Percentiles rank a stretch among this genome's conserved stretches.
These are phyloP conservation scores for Fragaria vesca DNA, from an alignment of 306 rosid genomes.

Conservation along the genomic window DNA sequence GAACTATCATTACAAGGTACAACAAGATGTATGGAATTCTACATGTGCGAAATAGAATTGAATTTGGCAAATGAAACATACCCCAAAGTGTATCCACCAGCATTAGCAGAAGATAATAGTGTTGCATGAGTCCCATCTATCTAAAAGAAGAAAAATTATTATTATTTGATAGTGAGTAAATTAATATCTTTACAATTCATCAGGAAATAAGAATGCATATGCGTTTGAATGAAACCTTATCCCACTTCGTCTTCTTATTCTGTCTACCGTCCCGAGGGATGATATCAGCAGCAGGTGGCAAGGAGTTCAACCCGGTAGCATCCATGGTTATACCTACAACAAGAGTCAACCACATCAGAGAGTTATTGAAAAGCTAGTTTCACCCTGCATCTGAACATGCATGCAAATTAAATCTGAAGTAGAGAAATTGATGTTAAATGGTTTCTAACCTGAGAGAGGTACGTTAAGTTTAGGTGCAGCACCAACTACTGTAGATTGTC, in stretches of 20 bases:
- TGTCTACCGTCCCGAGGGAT: slow-evolving; percentile 54
- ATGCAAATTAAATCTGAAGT: not conserved
- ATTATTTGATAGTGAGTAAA: slow-evolving; percentile 22
- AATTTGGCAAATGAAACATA: slow-evolving; percentile 35
- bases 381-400: not conserved
- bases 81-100: slow-evolving; percentile 89
- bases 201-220: slow-evolving; percentile 9
- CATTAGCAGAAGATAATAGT: slow-evolving; percentile 65
- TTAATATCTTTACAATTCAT: slow-evolving; percentile 5
- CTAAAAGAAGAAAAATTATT: slow-evolving; percentile 37
- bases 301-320: slow-evolving; percentile 47
- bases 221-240: slow-evolving; percentile 37
- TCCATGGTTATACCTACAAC: slow-evolving; percentile 40
- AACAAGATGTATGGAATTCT: not conserved
- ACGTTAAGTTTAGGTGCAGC: not conserved
- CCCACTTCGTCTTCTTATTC: slow-evolving; percentile 57
- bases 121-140: slow-evolving; percentile 78
- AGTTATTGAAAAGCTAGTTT: not conserved
- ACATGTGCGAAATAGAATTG: slow-evolving; percentile 13
- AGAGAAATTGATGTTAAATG: not conserved
- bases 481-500: not conserved
- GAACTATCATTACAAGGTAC: not conserved
- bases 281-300: slow-evolving; percentile 45
- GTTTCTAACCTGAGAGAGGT: not conserved
- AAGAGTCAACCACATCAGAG: slow-evolving; percentile 20